A percentile compares a stretch with the other conserved stretches of the same genome.
phyloP scores from a whole-genome alignment of 345 rosid genomes.

The Anastatica hierochuntica region DNA sequence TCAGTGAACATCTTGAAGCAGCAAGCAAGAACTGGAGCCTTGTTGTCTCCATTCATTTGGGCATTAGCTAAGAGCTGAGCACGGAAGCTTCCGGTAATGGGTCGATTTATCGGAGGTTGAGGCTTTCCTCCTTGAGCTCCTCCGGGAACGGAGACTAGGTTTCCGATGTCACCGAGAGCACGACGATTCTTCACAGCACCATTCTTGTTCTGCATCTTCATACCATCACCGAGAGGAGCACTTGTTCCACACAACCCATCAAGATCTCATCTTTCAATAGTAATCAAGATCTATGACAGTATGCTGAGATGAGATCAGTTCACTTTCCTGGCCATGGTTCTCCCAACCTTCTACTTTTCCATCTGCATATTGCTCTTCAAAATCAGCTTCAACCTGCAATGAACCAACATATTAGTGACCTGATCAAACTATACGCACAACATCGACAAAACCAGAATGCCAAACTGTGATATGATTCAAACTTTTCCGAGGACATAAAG shows the following conservation, averaged over 20 bases:
- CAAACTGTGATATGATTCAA: not conserved
- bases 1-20: constrained; percentile 66
- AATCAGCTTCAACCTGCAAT: constrained; percentile 58
- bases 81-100: constrained; percentile 25
- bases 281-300: constrained; percentile 72
- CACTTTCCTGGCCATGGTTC: constrained; percentile 48
- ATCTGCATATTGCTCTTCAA: constrained; percentile 64
- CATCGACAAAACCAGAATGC: not conserved
- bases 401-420: constrained; percentile 5
- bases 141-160: constrained; percentile 45
- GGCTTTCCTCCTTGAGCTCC: constrained; percentile 41
- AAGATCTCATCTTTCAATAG: constrained; percentile 27
- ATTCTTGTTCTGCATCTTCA: constrained; percentile 47
- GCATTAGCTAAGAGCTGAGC: constrained; percentile 25
- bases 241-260: constrained; percentile 14
- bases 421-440: not conserved
- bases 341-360: constrained; percentile 60
- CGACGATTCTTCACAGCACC: constrained; percentile 56
- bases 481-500: not conserved
- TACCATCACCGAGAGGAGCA: constrained; percentile 29
- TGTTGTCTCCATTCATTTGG: constrained; percentile 19
- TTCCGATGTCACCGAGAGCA: constrained; percentile 85
- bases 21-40: constrained; percentile 34
- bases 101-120: constrained; percentile 20
- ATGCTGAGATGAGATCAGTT: constrained; percentile 32